Base-by-base conservation (phyloP, 2,329 filamentous ascomycete genomes). In the Ceratocystis eucalypticola region DNA sequence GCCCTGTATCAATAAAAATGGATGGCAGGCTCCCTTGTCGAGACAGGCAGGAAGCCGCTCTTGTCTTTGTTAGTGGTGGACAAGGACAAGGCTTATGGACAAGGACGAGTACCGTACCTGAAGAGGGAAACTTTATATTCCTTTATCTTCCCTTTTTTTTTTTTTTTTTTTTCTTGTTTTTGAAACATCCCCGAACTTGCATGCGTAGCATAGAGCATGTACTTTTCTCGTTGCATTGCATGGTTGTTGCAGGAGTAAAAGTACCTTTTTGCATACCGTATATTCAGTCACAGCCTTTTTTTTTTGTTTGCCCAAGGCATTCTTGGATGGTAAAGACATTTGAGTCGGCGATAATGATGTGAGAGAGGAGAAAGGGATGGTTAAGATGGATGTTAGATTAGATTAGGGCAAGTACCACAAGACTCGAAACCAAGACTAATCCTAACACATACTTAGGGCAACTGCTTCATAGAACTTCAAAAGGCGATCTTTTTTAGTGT, bases 321-420 rank as follows among this genome's bases (percentile, higher is more conserved):
- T 25, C 20, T 55, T 55, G 50, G 15, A 55, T 50, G 17, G 1
- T 12, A 10, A 12, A 22, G 30, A 12, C 17, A 10, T n/a, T 3
- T 1, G n/a, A 50, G 46, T 7, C 10, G 46, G 46, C 2, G 46
- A 50, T 8, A 12, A n/a, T n/a, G 0, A 22, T 22, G 7, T 8
- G 50, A 55, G 48, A 20, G 48, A 8, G 30, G 5, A 30, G 30
- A 28, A 48, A 2, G 7, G 17, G 17, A 5, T 17, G 17, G 20
- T n/a, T 22, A 28, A 5, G 50, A 25, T 55, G 50, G 25, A 10
- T 8, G 10, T 55, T 20, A 17, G 22, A 15, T 25, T 25, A 15
- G 50, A 55, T 55, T 55, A 55, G 20, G 50, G 50, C 10, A 55
- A 55, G 50, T 55, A 55, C 50, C 20, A 25, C 50, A 55, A 55